Percentiles rank a stretch among this genome's conserved stretches.
Conservation (phyloP, 2,329 filamentous ascomycete species). For the Bipolaris zeicola region DNA sequence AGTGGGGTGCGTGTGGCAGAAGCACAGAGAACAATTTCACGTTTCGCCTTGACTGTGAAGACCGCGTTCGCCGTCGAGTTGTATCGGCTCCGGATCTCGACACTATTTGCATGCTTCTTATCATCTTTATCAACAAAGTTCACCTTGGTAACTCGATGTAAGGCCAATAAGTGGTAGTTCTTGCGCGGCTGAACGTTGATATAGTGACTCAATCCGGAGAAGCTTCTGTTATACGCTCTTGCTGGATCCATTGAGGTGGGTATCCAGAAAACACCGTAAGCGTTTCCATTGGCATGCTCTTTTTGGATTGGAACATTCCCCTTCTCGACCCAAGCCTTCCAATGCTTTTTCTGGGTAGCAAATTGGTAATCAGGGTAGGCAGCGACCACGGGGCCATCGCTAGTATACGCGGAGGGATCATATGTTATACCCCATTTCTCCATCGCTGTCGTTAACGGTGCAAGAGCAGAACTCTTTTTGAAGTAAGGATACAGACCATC, state of each 20-base stretch:
- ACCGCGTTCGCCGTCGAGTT: not conserved
- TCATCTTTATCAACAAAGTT: constrained; percentile 2
- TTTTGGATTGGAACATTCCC: not conserved
- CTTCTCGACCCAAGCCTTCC: constrained; percentile 5
- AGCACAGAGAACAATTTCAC: constrained; percentile 44
- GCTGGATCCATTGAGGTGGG: constrained; percentile 12
- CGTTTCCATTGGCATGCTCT: constrained; percentile 11
- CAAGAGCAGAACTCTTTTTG: constrained; percentile 7
- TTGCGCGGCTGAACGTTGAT: constrained; percentile 1
- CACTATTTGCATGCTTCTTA: not conserved
- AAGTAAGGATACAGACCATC: constrained; percentile 23
- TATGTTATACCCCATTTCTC: constrained; percentile 9
- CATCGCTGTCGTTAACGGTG: not conserved
- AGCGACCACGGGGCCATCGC: constrained; percentile 8
- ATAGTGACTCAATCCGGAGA: constrained; percentile 16
- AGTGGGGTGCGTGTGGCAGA: constrained; percentile 59
- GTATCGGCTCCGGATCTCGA: not conserved
- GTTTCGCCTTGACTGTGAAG: constrained; percentile 1
- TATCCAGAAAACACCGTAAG: constrained; percentile 12
- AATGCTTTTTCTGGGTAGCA: constrained; percentile 7
- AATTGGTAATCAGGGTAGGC: constrained; percentile 8
- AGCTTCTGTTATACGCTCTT: constrained; percentile 10
- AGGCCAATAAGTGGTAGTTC: constrained; percentile 18
- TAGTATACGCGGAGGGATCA: constrained; percentile 10
- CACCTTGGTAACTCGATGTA: constrained; percentile 9